Evolutionary conservation across 2,329 filamentous ascomycete species (phyloP).

Genomic region (Biscogniauxia sp.): DNA sequence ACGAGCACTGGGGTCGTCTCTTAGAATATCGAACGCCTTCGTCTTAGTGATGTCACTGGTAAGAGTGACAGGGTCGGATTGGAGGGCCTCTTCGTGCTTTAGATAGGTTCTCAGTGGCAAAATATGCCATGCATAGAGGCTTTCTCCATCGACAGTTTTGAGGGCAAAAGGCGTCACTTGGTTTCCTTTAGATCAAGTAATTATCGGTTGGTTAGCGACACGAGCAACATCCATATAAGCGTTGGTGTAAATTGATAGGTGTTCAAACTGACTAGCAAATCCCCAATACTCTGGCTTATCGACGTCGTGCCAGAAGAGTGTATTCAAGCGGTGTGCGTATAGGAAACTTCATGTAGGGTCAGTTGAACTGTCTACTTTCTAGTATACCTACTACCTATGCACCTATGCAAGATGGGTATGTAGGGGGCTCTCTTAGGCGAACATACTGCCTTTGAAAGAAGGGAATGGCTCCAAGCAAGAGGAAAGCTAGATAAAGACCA

Average conservation of each 20-base stretch:
- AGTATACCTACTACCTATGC: neutral
- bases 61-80: slow-evolving; percentile 48
- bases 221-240: neutral
- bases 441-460: slow-evolving; percentile 78
- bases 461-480: slow-evolving; percentile 65
- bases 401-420: no score
- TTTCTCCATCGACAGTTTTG: slow-evolving; percentile 70
- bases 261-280: slow-evolving; percentile 67
- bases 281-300: slow-evolving; percentile 79
- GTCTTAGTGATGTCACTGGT: slow-evolving; percentile 53
- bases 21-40: slow-evolving; percentile 60
- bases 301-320: slow-evolving; percentile 68
- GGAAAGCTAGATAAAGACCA: slow-evolving; percentile 62
- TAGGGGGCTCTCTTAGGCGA: neutral
- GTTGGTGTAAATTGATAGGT: slow-evolving; percentile 12
- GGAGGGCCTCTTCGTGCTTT: slow-evolving; percentile 64
- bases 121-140: slow-evolving; percentile 87
- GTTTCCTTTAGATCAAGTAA: slow-evolving; percentile 54
- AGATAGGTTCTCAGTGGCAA: slow-evolving; percentile 75
- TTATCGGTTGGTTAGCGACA: slow-evolving; percentile 2
- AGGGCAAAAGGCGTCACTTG: slow-evolving; percentile 87
- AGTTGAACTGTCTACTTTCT: neutral
- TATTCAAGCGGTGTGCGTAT: slow-evolving; percentile 80
- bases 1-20: slow-evolving; percentile 59
- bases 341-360: slow-evolving; percentile 56